Conservation (phyloP, 2,329 filamentous ascomycete genomes). For the Balansia obtecta region DNA sequence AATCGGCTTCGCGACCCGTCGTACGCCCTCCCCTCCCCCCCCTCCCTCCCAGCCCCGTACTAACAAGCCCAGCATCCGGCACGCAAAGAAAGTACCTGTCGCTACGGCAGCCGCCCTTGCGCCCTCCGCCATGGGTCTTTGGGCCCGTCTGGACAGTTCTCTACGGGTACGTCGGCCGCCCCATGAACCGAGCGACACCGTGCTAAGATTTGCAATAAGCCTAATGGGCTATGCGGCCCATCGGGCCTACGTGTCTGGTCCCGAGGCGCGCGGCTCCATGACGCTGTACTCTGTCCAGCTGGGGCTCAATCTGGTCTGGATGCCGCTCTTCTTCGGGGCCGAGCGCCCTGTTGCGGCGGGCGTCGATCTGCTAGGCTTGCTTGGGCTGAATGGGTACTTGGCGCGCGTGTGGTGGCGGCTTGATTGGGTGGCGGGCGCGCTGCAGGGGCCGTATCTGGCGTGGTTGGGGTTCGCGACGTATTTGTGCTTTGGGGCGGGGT, state of each 20-base stretch:
- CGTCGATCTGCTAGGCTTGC: constrained; percentile 59
- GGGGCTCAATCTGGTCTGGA: constrained; percentile 76
- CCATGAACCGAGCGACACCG: no score
- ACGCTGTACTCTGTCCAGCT: constrained; percentile 81
- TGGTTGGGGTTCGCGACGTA: constrained; percentile 89
- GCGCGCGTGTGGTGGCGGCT: constrained; percentile 64
- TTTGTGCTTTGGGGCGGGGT: constrained; percentile 55
- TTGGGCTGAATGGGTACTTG: constrained; percentile 61
- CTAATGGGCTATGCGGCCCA: constrained; percentile 85
- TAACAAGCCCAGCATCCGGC: constrained; percentile 39
- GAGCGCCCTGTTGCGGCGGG: constrained; percentile 63
- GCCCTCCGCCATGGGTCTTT: constrained; percentile 49
- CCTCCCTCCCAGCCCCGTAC: no score
- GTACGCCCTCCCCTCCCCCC: constrained; percentile 33
- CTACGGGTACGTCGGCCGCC: constrained; percentile 48
- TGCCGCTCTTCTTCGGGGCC: constrained; percentile 81
- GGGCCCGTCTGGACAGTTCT: constrained; percentile 54
- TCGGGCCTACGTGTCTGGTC: constrained; percentile 50
- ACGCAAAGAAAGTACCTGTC: constrained; percentile 50
- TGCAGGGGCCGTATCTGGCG: constrained; percentile 67
- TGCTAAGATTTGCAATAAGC: constrained; percentile 12
- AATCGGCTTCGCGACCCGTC: constrained; percentile 57
- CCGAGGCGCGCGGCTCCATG: constrained; percentile 47
- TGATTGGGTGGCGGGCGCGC: constrained; percentile 60
- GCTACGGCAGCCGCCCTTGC: constrained; percentile 54